phyloP scores from a whole-genome alignment of 2,329 filamentous ascomycete species.

The Fusarium multiceps region DNA sequence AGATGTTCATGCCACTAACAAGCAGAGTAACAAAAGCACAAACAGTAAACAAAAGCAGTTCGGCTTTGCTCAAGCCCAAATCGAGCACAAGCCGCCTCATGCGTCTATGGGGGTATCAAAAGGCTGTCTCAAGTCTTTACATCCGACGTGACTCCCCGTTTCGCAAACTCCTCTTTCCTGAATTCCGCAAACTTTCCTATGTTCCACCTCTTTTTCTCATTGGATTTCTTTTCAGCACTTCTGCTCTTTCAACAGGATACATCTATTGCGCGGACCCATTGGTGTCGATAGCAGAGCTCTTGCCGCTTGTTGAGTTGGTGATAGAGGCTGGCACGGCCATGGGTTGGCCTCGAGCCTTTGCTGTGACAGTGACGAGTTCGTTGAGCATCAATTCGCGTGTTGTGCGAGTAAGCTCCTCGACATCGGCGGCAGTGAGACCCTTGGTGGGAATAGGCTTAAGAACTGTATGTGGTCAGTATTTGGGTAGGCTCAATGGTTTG shows the following conservation, averaged over 20 bases:
- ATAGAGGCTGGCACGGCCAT: conserved; percentile 48
- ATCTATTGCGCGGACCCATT: conserved; percentile 58
- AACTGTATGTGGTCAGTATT: conserved; percentile 60
- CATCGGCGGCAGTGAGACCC: conserved; percentile 78
- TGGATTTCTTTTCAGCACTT: background rate
- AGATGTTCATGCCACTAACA: conserved; percentile 1
- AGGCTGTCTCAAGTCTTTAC: conserved; percentile 43
- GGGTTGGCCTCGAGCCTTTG: conserved; percentile 59
- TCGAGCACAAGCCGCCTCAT: conserved; percentile 45
- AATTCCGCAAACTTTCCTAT: conserved; percentile 4
- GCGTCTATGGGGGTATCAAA: conserved; percentile 51
- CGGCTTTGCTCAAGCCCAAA: conserved; percentile 31
- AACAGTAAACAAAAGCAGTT: conserved; percentile 37
- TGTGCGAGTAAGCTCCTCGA: conserved; percentile 75
- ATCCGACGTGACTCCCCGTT: conserved; percentile 43
- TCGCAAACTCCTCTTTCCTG: conserved; percentile 27
- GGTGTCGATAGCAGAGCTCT: conserved; percentile 48
- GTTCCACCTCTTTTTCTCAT: background rate
- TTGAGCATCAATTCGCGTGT: conserved; percentile 81
- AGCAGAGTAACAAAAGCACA: conserved; percentile 12
- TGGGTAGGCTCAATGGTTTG: background rate
- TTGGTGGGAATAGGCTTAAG: conserved; percentile 83
- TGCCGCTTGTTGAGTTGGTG: conserved; percentile 42
- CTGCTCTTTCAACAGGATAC: background rate
- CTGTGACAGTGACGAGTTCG: conserved; percentile 67